phyloP scores from a whole-genome alignment of 805 yeast genomes.

The Yarrowia osloensis region DNA sequence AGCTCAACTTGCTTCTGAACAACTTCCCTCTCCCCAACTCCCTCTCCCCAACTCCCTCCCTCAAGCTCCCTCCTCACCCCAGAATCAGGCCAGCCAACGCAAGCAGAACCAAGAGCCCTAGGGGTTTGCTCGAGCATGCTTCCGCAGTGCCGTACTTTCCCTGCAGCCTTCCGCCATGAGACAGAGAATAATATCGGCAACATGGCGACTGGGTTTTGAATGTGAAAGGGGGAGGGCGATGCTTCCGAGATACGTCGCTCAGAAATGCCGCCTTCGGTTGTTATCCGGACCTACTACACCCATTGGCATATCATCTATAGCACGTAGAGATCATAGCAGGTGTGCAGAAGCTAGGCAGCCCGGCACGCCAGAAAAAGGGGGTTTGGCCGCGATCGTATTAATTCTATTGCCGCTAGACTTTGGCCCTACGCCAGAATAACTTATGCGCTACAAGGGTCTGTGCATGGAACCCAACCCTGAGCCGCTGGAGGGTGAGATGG shows the following conservation, averaged over 20 bases:
- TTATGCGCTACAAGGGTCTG: constrained; percentile 1
- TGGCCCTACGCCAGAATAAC: not conserved
- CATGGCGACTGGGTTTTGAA: not conserved
- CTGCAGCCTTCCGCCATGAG: constrained; percentile 8
- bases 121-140: not conserved
- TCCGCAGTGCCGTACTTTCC: constrained; percentile 20
- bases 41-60: not conserved
- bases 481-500: too few relatives aligned
- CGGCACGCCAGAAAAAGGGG: not conserved
- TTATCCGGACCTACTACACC: not conserved
- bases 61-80: too few relatives aligned
- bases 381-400: not conserved
- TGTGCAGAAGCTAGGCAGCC: not conserved
- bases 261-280: too few relatives aligned
- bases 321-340: not conserved
- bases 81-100: not conserved
- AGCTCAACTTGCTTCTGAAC: not conserved
- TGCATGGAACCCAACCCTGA: constrained; percentile 5
- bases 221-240: not conserved
- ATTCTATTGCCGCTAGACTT: not conserved
- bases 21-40: not conserved
- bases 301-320: not conserved
- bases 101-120: not conserved
- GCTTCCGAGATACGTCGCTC: too few relatives aligned
- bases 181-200: not conserved